Evolutionary conservation across 2,329 filamentous ascomycete genomes (phyloP).

Genomic region (Arthroderma uncinatum): DNA sequence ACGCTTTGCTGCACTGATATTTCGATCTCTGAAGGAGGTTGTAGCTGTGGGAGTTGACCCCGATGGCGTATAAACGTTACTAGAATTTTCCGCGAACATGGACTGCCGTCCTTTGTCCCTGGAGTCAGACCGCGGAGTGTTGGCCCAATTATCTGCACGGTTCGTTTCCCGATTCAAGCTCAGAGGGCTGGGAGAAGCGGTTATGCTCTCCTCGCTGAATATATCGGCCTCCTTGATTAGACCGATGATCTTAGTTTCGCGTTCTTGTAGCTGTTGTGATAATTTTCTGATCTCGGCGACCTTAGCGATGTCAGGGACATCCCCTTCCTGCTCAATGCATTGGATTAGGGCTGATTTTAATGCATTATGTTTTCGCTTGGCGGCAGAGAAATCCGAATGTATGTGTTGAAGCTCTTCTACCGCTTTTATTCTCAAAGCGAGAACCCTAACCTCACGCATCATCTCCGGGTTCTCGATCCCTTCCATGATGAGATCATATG

Average conservation of each 20-base stretch:
- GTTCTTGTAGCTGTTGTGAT: conserved; percentile 25
- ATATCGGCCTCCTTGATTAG: conserved; percentile 26
- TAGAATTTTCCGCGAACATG: neutral
- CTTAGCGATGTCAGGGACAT: conserved; percentile 23
- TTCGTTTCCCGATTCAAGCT: conserved; percentile 7
- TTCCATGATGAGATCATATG: conserved; percentile 30
- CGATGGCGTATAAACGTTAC: neutral
- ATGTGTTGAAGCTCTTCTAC: conserved; percentile 26
- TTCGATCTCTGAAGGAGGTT: neutral
- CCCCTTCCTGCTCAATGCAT: conserved; percentile 26
- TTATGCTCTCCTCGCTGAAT: conserved; percentile 13
- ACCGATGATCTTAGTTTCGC: conserved; percentile 25
- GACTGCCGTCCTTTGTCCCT: neutral
- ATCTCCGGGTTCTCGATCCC: conserved; percentile 25
- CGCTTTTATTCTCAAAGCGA: conserved; percentile 29
- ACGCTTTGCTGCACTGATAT: neutral
- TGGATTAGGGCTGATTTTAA: conserved; percentile 29
- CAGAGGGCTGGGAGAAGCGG: neutral
- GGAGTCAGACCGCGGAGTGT: too few species aligned
- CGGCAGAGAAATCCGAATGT: conserved; percentile 20
- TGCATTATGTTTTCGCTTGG: conserved; percentile 23
- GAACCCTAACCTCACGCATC: conserved; percentile 26
- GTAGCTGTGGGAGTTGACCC: neutral
- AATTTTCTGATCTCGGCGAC: conserved; percentile 26
- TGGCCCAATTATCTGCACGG: too few species aligned